Evolutionary conservation across 148 eudicot species (phyloP), one percentile per base, ranked within the genome.

Genomic region (Silene latifolia): DNA sequence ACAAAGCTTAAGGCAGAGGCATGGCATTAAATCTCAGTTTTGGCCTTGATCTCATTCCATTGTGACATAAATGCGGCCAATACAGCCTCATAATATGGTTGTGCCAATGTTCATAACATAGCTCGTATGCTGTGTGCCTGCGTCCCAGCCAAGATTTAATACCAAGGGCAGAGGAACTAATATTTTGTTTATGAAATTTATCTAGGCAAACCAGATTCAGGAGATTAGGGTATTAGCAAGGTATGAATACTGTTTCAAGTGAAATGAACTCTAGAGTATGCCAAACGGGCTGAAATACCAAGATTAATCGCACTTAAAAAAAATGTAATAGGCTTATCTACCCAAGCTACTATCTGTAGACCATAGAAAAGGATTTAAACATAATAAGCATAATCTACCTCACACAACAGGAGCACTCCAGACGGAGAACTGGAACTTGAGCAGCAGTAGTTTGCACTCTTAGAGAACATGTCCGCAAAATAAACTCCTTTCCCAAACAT

Each of bases 401-500:
- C 99, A 63, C 99, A 92, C 35, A 95, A 77, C 82, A 95, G 97
- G 74, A 95, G 85, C 73, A 95, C 99, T 12, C 99, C 99, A 76
- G 86, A 44, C 9, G 85, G 78, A 66, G 90, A 59, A 71, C 76
- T 67, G 32, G 76, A 73, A 77, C 79, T 78, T 64, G 99, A 86
- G 76, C 68, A 92, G 82, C 98, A 95, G 77, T 92, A 95, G 69
- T 92, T 95, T 77, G 99, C 99, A 84, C 99, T 95, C 80, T 92
- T 92, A 69, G 99, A 95, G 79, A 95, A 95, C 99, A 95, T 95
- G 79, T 95, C 99, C 63, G 99, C 98, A 80, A 95, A 95, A 88
- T 95, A 95, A 77, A 95, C 97, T 69, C 98, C 98, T 85, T 95
- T 95, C 35, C 98, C 98, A 82, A 95, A 95, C 98, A 92, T 92